Evolutionary conservation across 1,284 basidiomycete species (phyloP), one percentile per base, ranked within the genome.

Genomic region (Phenoliferia sp.): DNA sequence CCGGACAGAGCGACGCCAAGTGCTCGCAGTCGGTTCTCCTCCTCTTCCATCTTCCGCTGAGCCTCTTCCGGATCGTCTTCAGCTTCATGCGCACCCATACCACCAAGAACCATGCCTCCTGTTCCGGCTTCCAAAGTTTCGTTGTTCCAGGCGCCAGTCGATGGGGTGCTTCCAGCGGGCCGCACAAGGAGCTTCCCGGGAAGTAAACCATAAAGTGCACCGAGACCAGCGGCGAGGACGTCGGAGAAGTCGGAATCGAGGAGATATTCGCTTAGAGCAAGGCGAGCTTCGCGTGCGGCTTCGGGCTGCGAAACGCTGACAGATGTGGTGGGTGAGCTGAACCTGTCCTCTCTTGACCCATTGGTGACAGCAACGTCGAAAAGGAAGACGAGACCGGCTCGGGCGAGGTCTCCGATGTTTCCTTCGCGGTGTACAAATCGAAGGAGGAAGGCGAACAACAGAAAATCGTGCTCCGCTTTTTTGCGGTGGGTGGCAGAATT

Each of bases 221-320:
- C 90, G 15, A 99, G 80, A 19, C 94, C 93, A 6, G 95, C 96
- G 5, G 90, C 93, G 59, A 99, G 85, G 2, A 99, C 94, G 69
- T 98, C 94, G 22, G 93, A 91, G 79, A 97, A 96, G 80, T 97
- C 94, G 10, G 94, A 93, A 75, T 96, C 91, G 22, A 96, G 84
- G 61, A 98, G 91, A 77, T 94, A 97, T 77, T 94, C 91, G 32
- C 89, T 91, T 56, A 94, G 82, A n/a, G 88, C 91, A 63, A 91
- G 82, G 16, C 88, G 88, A 5, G 90, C 90, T 75, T 93, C 90
- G 34, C 86, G 86, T 54, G 90, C 84, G 3, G 90, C 59, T 15
- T 59, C 22, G 1, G 54, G 28, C 48, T 52, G 36, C 29, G 68
- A 28, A 28, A 3, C 36, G n/a, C n/a, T n/a, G n/a, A n/a, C n/a